These are phyloP conservation scores for Phialemonium atrogriseum DNA, from an alignment of 2,329 filamentous ascomycete genomes.

Conservation along the genomic window DNA sequence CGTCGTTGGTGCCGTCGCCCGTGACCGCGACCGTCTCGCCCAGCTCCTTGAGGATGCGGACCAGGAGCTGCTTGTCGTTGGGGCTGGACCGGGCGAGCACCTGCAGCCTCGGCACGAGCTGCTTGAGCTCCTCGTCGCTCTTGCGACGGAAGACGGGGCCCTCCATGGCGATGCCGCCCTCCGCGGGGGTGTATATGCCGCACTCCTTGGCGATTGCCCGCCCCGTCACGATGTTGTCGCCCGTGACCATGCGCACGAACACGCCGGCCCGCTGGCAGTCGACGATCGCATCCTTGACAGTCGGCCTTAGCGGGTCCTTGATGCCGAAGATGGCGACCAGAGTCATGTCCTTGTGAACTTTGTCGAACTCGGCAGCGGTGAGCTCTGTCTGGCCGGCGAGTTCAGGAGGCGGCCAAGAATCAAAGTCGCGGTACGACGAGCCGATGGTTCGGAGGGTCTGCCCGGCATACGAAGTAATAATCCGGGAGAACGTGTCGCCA, in stretches of 20 bases:
- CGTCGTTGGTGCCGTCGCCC: slow-evolving; percentile 60
- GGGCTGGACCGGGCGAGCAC: slow-evolving; percentile 59
- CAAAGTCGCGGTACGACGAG: slow-evolving; percentile 65
- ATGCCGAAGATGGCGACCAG: slow-evolving; percentile 68
- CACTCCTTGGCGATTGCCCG: slow-evolving; percentile 56
- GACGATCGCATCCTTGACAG: slow-evolving; percentile 58
- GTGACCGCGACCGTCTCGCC: slow-evolving; percentile 60
- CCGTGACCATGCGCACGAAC: slow-evolving; percentile 64
- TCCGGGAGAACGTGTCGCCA: slow-evolving; percentile 40
- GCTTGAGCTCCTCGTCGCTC: slow-evolving; percentile 48
- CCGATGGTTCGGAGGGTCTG: slow-evolving; percentile 68
- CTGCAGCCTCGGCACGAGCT: slow-evolving; percentile 49
- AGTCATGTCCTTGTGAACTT: slow-evolving; percentile 63
- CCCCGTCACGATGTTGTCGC: slow-evolving; percentile 49
- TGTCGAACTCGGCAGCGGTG: slow-evolving; percentile 48
- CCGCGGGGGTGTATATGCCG: slow-evolving; percentile 49
- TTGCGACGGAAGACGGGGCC: slow-evolving; percentile 59
- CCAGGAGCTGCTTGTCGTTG: slow-evolving; percentile 57
- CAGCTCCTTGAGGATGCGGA: slow-evolving; percentile 51
- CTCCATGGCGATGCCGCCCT: slow-evolving; percentile 57
- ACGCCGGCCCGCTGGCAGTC: slow-evolving; percentile 63
- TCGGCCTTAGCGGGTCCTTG: slow-evolving; percentile 62
- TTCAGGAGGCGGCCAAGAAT: slow-evolving; percentile 25
- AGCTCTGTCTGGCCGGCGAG: slow-evolving; percentile 41
- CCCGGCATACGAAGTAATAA: slow-evolving; percentile 54